Conservation (phyloP, 108 stramenopile species). For the Fragilaria radians region DNA sequence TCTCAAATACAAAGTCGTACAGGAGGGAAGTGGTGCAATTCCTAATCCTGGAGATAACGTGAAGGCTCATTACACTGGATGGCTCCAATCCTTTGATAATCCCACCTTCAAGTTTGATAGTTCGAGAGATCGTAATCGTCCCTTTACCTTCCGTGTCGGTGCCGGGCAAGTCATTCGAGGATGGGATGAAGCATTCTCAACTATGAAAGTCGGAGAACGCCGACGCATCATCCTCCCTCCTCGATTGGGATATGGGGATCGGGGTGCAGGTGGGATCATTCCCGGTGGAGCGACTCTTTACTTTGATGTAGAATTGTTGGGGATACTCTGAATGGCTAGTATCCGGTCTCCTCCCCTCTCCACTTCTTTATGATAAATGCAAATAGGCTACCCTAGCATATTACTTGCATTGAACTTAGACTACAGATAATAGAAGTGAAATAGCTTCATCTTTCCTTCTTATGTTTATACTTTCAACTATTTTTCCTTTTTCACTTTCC, state of each 20-base stretch:
- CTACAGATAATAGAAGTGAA: not conserved
- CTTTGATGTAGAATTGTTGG: conserved; percentile 92
- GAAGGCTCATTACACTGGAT: conserved; percentile 97
- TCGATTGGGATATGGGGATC: conserved; percentile 83
- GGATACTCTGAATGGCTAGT: conserved; percentile 27
- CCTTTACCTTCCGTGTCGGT: conserved; percentile 90
- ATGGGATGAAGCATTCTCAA: conserved; percentile 69
- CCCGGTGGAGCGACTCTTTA: conserved; percentile 88
- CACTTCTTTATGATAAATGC: too few species aligned
- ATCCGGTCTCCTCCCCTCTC: not conserved
- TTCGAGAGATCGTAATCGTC: conserved; percentile 86
- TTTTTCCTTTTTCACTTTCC: conserved; percentile 16
- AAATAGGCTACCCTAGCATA: too few species aligned
- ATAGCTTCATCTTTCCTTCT: not conserved
- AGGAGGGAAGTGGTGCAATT: conserved; percentile 85
- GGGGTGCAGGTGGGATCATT: conserved; percentile 87
- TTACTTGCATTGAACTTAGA: not conserved
- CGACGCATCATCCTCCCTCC: conserved; percentile 84
- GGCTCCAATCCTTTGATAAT: conserved; percentile 87
- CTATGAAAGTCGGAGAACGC: conserved; percentile 91
- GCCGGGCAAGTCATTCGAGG: conserved; percentile 91
- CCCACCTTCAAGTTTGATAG: conserved; percentile 90
- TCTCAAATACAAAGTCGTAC: conserved; percentile 78
- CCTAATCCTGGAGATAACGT: conserved; percentile 78
- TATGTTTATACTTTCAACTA: conserved; percentile 8